A percentile compares a stretch with the other conserved stretches of the same genome.
Conservation (phyloP, 164 flowering plant genomes). For the Liquidambar formosana region DNA sequence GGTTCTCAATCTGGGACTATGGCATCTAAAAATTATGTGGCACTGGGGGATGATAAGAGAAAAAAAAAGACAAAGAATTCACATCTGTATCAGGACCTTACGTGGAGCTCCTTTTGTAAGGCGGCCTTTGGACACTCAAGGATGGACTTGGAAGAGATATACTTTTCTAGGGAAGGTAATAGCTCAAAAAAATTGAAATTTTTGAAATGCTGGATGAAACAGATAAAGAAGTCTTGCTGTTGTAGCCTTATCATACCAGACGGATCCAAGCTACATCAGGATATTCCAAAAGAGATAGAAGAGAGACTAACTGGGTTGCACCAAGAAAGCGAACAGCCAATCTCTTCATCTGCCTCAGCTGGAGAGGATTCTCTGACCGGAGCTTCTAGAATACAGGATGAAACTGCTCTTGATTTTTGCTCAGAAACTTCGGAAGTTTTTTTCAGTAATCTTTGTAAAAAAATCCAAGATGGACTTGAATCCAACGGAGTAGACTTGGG, state of each 20-base stretch:
- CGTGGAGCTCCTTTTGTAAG: conserved; percentile 67
- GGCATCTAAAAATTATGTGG: conserved; percentile 9
- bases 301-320: conserved; percentile 22
- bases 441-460: conserved; percentile 46
- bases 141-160: conserved; percentile 59
- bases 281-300: conserved; percentile 25
- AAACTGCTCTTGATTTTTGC: conserved; percentile 26
- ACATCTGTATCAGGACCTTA: conserved; percentile 36
- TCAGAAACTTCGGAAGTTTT: conserved; percentile 55
- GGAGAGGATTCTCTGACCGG: conserved; percentile 36
- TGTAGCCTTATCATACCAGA: conserved; percentile 5
- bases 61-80: conserved; percentile 29
- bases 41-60: conserved; percentile 21
- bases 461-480: conserved; percentile 63
- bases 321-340: conserved; percentile 42
- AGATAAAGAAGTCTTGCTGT: conserved; percentile 36
- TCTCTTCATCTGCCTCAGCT: conserved; percentile 35
- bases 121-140: conserved; percentile 39
- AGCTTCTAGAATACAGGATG: conserved; percentile 35
- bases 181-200: conserved; percentile 74
- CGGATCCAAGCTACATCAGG: conserved; percentile 18
- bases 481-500: conserved; percentile 68
- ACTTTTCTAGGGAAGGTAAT: conserved; percentile 35
- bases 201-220: conserved; percentile 92
- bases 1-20: conserved; percentile 28